Base-by-base conservation (phyloP, 2,329 filamentous ascomycete genomes). In the Sporothrix humicola region DNA sequence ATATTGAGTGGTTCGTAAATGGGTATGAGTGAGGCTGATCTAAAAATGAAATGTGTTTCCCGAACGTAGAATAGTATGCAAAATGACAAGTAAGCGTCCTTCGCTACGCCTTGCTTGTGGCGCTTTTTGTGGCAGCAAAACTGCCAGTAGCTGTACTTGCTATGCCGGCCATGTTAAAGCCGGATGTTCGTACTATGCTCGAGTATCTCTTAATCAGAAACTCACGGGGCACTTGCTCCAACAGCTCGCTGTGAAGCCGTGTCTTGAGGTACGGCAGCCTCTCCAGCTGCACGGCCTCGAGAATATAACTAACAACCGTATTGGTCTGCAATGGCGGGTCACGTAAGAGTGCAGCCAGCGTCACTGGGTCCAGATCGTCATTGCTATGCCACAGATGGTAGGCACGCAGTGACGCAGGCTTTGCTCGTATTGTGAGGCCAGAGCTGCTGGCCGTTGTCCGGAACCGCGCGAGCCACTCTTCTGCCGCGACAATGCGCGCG, bases 341-440 rank as follows among this genome's bases (percentile, higher is more conserved):
- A 1, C 90, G 84, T n/a, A 92, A 81, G 1, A 92, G 75, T 2
- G 78, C 80, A 1, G 89, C 89, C 17, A 92, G 82, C 0, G 83
- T 81, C 0, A 81, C 77, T 0, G 89, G 83, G 0, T 79, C 76
- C 20, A 92, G 81, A 13, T 83, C 81, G 8, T 84, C 79, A 73
- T 89, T 85, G 3, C 81, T 75, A 72, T 89, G 83, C 91, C 91
- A 93, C 23, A 93, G 80, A 76, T 86, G 87, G 77, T 92, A 93
- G 0, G 89, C 85, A 15, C 88, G 85, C 1, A 92, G 80, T 1
- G 81, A 78, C 1, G 83, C 77, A 2, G 78, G 80, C 23, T 74
- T 48, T 0, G 79, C 80, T 8, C 72, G 76, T 1, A 79, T 71
- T 26, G 71, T 75, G 20, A 73, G 46, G 1, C 63, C 48, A 13